A percentile compares a stretch with the other conserved stretches of the same genome.
phyloP scores from a whole-genome alignment of 2,329 filamentous ascomycete genomes.

The Macrophomina tecta region DNA sequence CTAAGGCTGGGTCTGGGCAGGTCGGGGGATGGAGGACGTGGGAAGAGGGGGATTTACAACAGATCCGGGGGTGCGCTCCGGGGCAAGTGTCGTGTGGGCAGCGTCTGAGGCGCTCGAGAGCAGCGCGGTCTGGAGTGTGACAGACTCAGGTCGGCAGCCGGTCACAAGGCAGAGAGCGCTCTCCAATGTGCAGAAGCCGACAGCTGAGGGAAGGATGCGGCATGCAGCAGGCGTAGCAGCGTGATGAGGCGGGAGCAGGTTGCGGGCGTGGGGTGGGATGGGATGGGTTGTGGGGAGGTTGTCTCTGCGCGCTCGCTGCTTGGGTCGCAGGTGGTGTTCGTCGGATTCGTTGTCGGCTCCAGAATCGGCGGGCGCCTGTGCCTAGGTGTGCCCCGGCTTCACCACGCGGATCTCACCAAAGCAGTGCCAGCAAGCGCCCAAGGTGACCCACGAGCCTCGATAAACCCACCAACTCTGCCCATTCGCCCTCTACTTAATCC shows the following conservation, averaged over 20 bases:
- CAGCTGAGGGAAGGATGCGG: slow-evolving; percentile 1
- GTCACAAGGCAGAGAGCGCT: slow-evolving; percentile 29
- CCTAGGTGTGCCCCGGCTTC: slow-evolving; percentile 1
- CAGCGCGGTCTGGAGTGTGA: slow-evolving; percentile 21
- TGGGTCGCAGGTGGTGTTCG: slow-evolving; percentile 8
- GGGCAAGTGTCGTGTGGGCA: slow-evolving; percentile 11
- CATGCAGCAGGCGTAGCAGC: slow-evolving; percentile 23
- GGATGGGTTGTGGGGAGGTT: not conserved
- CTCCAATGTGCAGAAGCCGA: slow-evolving; percentile 19
- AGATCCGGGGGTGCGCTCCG: not conserved
- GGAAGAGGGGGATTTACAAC: slow-evolving; percentile 1
- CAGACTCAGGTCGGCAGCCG: slow-evolving; percentile 25
- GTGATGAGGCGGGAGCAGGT: slow-evolving; percentile 13
- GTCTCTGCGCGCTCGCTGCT: not conserved
- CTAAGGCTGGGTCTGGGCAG: not conserved
- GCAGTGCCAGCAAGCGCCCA: slow-evolving; percentile 19
- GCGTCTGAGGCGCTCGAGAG: slow-evolving; percentile 7
- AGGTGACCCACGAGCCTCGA: slow-evolving; percentile 7
- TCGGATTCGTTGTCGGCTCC: slow-evolving; percentile 20
- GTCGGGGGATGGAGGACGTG: not conserved
- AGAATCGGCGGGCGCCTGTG: slow-evolving; percentile 12
- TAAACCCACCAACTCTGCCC: not conserved
- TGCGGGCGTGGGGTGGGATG: not conserved
- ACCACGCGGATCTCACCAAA: slow-evolving; percentile 14
- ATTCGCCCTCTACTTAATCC: not conserved